These are phyloP conservation scores for Calocera viscosa DNA, from an alignment of 768 basidiomycete genomes.

Conservation along the genomic window DNA sequence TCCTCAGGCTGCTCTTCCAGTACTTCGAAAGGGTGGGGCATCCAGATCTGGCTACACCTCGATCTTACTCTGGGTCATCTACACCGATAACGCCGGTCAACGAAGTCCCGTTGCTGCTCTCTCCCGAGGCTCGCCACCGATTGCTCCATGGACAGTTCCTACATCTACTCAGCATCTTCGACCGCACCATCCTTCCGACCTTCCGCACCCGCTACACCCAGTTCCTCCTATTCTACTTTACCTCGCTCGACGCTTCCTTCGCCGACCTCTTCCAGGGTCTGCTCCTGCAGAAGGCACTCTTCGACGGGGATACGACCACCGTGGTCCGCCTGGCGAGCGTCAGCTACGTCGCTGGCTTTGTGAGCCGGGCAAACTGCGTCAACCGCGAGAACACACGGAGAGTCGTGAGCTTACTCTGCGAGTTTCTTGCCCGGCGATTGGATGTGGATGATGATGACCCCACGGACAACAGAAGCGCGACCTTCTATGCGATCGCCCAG, in stretches of 20 bases:
- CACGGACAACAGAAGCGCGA: slow-evolving; percentile 22
- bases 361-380: slow-evolving; percentile 79
- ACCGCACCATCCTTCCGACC: slow-evolving; percentile 82
- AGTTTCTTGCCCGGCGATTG: slow-evolving; percentile 65
- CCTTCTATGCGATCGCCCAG: slow-evolving; percentile 88
- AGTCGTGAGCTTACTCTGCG: slow-evolving; percentile 73
- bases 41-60: slow-evolving; percentile 12
- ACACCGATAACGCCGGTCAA: slow-evolving; percentile 8
- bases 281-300: slow-evolving; percentile 81
- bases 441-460: slow-evolving; percentile 45
- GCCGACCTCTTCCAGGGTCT: slow-evolving; percentile 88
- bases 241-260: slow-evolving; percentile 79
- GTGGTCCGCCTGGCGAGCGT: slow-evolving; percentile 86
- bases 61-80: slow-evolving; percentile 3
- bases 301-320: slow-evolving; percentile 36
- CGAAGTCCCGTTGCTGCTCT: slow-evolving; percentile 2
- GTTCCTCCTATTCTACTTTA: slow-evolving; percentile 91
- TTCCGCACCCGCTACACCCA: slow-evolving; percentile 97
- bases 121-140: slow-evolving; percentile 28
- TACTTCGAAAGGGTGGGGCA: slow-evolving; percentile 49
- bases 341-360: slow-evolving; percentile 84
- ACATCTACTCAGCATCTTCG: slow-evolving; percentile 83
- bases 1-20: slow-evolving; percentile 72
- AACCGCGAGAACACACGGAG: slow-evolving; percentile 58
- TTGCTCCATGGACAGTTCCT: slow-evolving; percentile 58